phyloP scores from a whole-genome alignment of 192 early-diverging fungal genomes.

The Entomortierella lignicola region DNA sequence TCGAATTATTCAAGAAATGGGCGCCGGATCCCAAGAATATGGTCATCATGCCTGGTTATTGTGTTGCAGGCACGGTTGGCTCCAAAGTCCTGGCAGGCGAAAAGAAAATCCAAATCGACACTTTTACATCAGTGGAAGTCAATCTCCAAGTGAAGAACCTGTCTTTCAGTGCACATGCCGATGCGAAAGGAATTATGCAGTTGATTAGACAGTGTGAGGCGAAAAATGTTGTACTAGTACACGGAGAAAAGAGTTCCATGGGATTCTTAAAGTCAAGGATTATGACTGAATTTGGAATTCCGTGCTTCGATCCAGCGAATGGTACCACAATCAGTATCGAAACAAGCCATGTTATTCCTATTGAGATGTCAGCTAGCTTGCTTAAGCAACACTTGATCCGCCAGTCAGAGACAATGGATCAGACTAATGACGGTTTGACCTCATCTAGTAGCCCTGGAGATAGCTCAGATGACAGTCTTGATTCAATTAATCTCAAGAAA shows the following conservation, averaged over 20 bases:
- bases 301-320: conserved; percentile 91
- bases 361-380: conserved; percentile 60
- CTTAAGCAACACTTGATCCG: conserved; percentile 57
- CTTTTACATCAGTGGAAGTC: conserved; percentile 78
- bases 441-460: conserved; percentile 32
- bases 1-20: conserved; percentile 98
- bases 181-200: conserved; percentile 98
- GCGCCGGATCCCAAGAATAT: conserved; percentile 92
- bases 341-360: conserved; percentile 74
- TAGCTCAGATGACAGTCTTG: conserved; percentile 18
- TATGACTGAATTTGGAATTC: conserved; percentile 83
- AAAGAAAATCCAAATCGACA: conserved; percentile 87
- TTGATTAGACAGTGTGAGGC: conserved; percentile 91
- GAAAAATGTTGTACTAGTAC: conserved; percentile 92
- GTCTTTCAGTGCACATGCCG: conserved; percentile 97
- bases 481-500: conserved; percentile 9
- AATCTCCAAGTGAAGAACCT: conserved; percentile 95
- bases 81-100: conserved; percentile 91
- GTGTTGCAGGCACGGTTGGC: conserved; percentile 96
- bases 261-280: conserved; percentile 83
- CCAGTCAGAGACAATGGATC: conserved; percentile 18
- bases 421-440: conserved; percentile 22
- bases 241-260: conserved; percentile 95
- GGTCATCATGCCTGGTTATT: conserved; percentile 98
- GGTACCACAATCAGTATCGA: conserved; percentile 79